Conservation (phyloP, 1,139 yeast species). For the Suzukiozyma palmioleophila region DNA sequence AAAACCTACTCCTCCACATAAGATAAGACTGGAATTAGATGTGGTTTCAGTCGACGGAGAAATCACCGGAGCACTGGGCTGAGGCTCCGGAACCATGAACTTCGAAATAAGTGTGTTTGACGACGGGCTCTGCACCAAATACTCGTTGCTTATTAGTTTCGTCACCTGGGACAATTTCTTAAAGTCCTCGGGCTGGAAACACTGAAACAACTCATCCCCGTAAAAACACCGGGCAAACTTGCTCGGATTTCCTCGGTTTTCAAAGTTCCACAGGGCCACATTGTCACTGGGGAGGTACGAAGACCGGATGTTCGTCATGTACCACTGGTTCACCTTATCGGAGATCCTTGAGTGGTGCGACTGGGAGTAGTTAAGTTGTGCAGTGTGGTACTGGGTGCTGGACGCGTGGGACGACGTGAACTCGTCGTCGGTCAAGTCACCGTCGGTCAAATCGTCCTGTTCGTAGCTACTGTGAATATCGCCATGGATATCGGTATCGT, state of each 20-base stretch:
- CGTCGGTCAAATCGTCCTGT: slow-evolving; percentile 11
- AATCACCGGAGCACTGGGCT: slow-evolving; percentile 11
- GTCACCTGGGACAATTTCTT: slow-evolving; percentile 25
- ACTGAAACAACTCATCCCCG: slow-evolving; percentile 31
- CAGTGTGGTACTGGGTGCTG: slow-evolving; percentile 13
- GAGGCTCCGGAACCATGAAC: slow-evolving; percentile 2
- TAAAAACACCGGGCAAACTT: slow-evolving; percentile 33
- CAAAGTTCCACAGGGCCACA: slow-evolving; percentile 42
- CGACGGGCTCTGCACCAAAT: slow-evolving; percentile 9
- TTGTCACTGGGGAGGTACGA: slow-evolving; percentile 31
- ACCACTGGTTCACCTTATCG: slow-evolving; percentile 23
- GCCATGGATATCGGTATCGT: slow-evolving; percentile 9
- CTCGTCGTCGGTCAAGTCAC: slow-evolving; percentile 15
- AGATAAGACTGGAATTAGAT: slow-evolving; percentile 20
- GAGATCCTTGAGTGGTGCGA: slow-evolving; percentile 11
- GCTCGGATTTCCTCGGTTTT: background rate
- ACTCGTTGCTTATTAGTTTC: slow-evolving; percentile 17
- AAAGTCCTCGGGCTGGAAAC: slow-evolving; percentile 22
- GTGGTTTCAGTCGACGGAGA: slow-evolving; percentile 11
- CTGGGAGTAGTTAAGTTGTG: slow-evolving; percentile 11
- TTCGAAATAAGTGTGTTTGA: background rate
- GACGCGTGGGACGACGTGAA: slow-evolving; percentile 13
- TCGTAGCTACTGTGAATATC: slow-evolving; percentile 9
- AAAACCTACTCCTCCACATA: slow-evolving; percentile 26
- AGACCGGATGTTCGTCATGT: slow-evolving; percentile 10